Evolutionary conservation across 192 early-diverging fungal species (phyloP), one percentile per base, ranked within the genome.

Genomic region (Neocallimastix lanati): DNA sequence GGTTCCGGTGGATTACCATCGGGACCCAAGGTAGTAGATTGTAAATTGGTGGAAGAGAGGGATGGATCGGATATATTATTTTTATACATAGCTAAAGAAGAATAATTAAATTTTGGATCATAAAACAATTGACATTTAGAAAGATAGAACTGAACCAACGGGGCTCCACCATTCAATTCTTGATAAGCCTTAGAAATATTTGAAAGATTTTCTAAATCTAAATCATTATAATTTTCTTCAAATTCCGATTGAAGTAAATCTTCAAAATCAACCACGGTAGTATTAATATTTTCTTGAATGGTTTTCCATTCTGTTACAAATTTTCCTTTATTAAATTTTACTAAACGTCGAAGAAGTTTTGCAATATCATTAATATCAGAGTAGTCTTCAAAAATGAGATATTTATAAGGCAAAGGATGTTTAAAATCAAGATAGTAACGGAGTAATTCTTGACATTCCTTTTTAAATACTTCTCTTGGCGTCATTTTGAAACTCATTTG

Each of bases 71-170:
- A 50, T 15, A 50, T 50, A 50, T 50, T 50, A 50, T 50, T 50
- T 50, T 50, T 50, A 21, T 50, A 50, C 2, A 50, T 50, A 21
- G 40, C 13, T 16, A 50, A 15, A 2, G 40, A 50, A 21, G 40
- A 14, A 50, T 21, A 16, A 78, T 90, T 90, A 80, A 82, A 90
- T 25, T 92, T 91, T 78, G 90, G 87, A 83, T 95, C 94, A 81
- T 92, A 95, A 80, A 95, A 95, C 28, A 95, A 90, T 58, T 91
- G 92, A 81, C 93, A 92, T 81, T 95, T 95, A 28, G 94, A 92
- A 76, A 95, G 90, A 82, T 92, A 95, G 2, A 92, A 87, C 78
- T 93, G 89, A 67, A 93, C 90, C 79, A 89, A 91, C 16, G 88
- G 83, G 33, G 80, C 82, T 4, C 93, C 94, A 40, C 92, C 93